Evolutionary conservation across 768 basidiomycete genomes (phyloP).

Genomic region (Leucosporidium yakuticum): DNA sequence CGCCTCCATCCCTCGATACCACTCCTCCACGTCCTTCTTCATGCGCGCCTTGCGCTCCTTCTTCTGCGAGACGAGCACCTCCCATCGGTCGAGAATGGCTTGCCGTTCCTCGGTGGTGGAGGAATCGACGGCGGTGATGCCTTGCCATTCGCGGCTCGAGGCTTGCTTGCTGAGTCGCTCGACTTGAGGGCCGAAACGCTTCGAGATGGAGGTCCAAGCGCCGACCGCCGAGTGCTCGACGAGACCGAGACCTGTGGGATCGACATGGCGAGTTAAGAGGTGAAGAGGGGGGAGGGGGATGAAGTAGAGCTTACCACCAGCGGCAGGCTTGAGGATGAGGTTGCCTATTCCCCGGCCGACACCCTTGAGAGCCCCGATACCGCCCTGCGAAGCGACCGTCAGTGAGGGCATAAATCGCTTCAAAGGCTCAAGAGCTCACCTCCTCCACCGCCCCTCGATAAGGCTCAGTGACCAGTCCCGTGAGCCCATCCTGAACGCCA

Average conservation of each 20-base stretch:
- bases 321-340: not conserved
- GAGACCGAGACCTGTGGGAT: constrained; percentile 41
- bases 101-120: too few relatives aligned
- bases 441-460: not conserved
- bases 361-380: not conserved
- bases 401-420: too few relatives aligned
- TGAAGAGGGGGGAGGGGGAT: not conserved
- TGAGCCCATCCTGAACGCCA: not conserved
- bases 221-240: constrained; percentile 45
- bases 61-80: too few relatives aligned
- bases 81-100: too few relatives aligned
- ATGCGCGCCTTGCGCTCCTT: too few relatives aligned
- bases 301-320: not conserved
- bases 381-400: not conserved
- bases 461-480: not conserved
- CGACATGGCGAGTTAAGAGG: not conserved
- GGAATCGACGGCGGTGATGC: not conserved
- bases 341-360: not conserved
- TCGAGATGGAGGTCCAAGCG: constrained; percentile 46
- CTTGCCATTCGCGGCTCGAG: not conserved
- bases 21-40: too few relatives aligned
- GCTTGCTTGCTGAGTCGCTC: not conserved
- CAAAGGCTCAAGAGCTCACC: not conserved
- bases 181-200: constrained; percentile 20
- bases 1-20: too few relatives aligned